Base-by-base conservation (phyloP, 108 stramenopile genomes). In the Tribonema minus region DNA sequence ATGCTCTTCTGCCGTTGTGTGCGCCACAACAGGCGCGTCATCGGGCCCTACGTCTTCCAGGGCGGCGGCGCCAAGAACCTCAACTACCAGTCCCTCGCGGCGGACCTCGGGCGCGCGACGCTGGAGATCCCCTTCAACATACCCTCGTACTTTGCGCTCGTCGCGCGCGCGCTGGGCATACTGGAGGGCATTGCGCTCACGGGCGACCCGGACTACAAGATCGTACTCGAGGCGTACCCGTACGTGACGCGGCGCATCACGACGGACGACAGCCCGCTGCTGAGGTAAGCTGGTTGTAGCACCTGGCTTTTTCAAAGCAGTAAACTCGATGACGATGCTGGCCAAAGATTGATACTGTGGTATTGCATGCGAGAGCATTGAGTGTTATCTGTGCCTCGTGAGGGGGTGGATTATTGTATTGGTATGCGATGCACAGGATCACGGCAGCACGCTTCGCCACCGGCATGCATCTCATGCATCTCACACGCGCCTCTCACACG, bases 111-210 rank as follows among this genome's bases (percentile, higher is more conserved):
- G 26, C 29, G 65, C 15, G 75, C 75, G 27, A 76, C 75, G 58
- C 65, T 76, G 6, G 76, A 78, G 37, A 78, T 78, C 79, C 91
- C 91, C 20, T 93, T 93, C 82, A 89, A 87, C 37, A 92, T 93
- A 31, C 92, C 92, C 0, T 91, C 92, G 1, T 96, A 96, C 84
- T 96, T 96, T 88, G 95, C 95, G 12, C 73, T 96, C 62, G 90
- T 96, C 6, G 94, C 93, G 66, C 89, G 95, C 9, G 95, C 95
- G 38, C 92, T 96, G 71, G 88, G 87, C 29, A 93, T 94, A 25
- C 74, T 96, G 32, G 95, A 96, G 78, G 95, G 95, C 6, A 94
- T 96, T 70, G 95, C 95, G 0, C 75, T 96, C 3, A 93, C 94
- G 23, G 95, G 93, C 6, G 80, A 84, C 32, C 76, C 74, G 25